A percentile compares a stretch with the other conserved stretches of the same genome.
phyloP scores from a whole-genome alignment of 768 basidiomycete genomes.

The Mycena alexandri region DNA sequence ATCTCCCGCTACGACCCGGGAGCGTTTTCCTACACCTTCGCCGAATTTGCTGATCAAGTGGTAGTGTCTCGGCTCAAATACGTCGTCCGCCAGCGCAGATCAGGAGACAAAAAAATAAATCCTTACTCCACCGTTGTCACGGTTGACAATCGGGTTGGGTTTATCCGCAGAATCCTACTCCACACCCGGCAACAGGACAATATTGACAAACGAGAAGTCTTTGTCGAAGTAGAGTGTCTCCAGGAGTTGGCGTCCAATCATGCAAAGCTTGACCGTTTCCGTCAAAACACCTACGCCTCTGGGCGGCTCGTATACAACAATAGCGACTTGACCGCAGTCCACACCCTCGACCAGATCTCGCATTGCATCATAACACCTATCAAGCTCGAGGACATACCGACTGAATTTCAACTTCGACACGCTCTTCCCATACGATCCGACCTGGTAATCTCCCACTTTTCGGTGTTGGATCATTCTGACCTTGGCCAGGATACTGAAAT shows the following conservation, averaged over 20 bases:
- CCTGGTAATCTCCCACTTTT: neutral
- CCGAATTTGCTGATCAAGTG: neutral
- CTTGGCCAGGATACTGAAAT: too few relatives aligned
- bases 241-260: conserved; percentile 3
- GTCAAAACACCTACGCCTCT: neutral
- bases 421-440: conserved; percentile 9
- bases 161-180: neutral
- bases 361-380: conserved; percentile 3
- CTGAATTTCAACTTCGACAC: neutral
- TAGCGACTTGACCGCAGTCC: neutral
- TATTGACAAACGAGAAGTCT: neutral
- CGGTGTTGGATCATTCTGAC: too few relatives aligned
- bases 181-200: conserved; percentile 4
- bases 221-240: conserved; percentile 10
- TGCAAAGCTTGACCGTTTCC: conserved; percentile 6
- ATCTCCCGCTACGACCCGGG: neutral
- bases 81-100: neutral
- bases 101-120: neutral
- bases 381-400: neutral
- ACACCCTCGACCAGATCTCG: conserved; percentile 9
- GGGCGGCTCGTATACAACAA: conserved; percentile 8
- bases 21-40: neutral
- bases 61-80: neutral
- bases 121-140: conserved; percentile 4
- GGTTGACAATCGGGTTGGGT: conserved; percentile 1